These are phyloP conservation scores for Leishmania arabica DNA, from an alignment of 208 protist species.

Conservation along the genomic window DNA sequence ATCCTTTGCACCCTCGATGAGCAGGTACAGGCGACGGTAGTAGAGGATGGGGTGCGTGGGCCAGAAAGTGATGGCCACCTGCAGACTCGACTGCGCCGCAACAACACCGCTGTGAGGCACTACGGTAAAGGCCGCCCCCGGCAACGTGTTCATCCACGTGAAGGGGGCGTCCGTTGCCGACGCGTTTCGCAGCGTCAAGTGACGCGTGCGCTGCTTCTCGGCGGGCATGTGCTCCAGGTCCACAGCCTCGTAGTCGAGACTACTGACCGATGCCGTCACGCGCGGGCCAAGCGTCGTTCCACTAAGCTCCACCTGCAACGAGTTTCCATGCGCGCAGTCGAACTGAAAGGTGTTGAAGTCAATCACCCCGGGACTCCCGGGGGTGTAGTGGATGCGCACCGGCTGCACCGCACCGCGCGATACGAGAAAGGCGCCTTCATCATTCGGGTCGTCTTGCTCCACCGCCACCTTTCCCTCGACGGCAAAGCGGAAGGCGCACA, in stretches of 20 bases:
- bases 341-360: conserved; percentile 50
- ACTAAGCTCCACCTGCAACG: conserved; percentile 47
- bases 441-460: neutral
- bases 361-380: conserved; percentile 38
- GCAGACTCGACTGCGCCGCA: conserved; percentile 39
- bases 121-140: conserved; percentile 74
- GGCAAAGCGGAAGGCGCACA: conserved; percentile 49
- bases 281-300: conserved; percentile 51
- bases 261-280: conserved; percentile 51
- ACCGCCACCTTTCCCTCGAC: conserved; percentile 2
- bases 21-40: conserved; percentile 75
- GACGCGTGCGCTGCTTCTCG: conserved; percentile 33
- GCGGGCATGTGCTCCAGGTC: conserved; percentile 48
- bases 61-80: conserved; percentile 70
- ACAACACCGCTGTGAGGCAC: conserved; percentile 54
- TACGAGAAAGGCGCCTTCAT: conserved; percentile 39
- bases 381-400: conserved; percentile 58
- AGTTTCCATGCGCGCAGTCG: conserved; percentile 63
- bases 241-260: conserved; percentile 85
- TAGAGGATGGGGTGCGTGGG: conserved; percentile 85
- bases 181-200: conserved; percentile 60
- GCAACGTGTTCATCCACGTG: conserved; percentile 27
- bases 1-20: conserved; percentile 52
- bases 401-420: conserved; percentile 43
- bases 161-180: conserved; percentile 24